A percentile compares a stretch with the other conserved stretches of the same genome.
Evolutionary conservation across 1,284 basidiomycete genomes (phyloP).

Genomic region (Tausonia pullulans): DNA sequence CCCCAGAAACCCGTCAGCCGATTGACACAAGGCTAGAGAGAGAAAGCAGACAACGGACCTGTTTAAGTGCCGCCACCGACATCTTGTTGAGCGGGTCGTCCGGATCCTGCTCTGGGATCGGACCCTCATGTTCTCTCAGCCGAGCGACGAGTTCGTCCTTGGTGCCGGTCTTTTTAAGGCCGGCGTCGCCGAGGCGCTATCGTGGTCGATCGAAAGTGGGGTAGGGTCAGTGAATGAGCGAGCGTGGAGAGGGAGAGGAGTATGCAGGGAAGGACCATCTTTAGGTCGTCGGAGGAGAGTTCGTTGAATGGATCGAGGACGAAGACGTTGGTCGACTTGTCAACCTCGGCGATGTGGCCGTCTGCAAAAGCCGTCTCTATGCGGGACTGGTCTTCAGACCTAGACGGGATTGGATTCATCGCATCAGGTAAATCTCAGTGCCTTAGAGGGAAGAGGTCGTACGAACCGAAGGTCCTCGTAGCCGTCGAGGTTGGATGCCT

Average conservation of each 20-base stretch:
- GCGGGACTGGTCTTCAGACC: neutral
- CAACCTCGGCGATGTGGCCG: neutral
- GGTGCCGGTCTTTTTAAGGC: slow-evolving; percentile 33
- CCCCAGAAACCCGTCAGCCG: neutral
- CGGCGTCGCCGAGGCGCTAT: slow-evolving; percentile 37
- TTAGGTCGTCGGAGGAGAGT: neutral
- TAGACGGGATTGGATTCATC: neutral
- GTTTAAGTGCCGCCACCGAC: neutral
- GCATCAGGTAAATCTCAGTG: neutral
- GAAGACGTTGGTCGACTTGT: slow-evolving; percentile 1
- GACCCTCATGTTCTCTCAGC: neutral
- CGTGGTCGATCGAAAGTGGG: neutral
- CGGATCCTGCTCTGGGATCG: neutral
- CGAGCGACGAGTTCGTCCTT: slow-evolving; percentile 1
- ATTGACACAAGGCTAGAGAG: neutral
- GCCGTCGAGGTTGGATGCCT: neutral
- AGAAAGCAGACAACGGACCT: neutral
- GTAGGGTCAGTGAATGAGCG: neutral
- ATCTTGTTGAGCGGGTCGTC: neutral
- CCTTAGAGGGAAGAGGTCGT: too few species aligned
- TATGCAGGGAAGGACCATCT: neutral
- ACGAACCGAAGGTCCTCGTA: neutral
- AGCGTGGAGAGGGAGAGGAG: neutral
- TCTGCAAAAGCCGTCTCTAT: neutral
- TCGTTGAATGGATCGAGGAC: neutral